Base-by-base conservation (phyloP, 139 green algal genomes). In the Chlorella sorokiniana region DNA sequence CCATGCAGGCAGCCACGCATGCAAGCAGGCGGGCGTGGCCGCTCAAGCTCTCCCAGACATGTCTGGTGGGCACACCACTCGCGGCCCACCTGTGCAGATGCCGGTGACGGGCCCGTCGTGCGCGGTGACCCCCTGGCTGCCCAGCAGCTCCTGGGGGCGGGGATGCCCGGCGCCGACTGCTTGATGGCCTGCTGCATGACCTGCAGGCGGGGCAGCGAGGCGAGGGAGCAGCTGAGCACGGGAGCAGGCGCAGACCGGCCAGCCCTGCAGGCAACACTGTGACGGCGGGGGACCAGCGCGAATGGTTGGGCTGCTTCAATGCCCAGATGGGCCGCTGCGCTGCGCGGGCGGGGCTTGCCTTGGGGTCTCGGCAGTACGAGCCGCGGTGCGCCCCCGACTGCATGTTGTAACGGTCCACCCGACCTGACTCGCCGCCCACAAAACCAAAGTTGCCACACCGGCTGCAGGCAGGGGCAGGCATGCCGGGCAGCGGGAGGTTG, bases 371-470 rank as follows among this genome's bases (percentile, higher is more conserved):
- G 73, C 73, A 70, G 75, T 94, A 96, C 0, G 68, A 76, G 35
- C 95, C 94, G 27, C 95, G 81, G 87, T 97, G 93, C 38, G 95
- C 61, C 1, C 94, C 94, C 27, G 86, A 94, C 90, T 99, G 97
- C 91, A 99, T 89, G 92, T 99, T 99, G 90, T 97, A 99, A 4
- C 94, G 87, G 88, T 99, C 92, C 42, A 99, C 56, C 5, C 88
- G 90, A 0, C 97, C 97, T 1, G 33, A 81, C 3, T 78, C 86
- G 25, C 61, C 91, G 29, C 96, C 97, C 31, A 99, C 93, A 29
- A 99, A 56, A 0, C 88, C 97, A 88, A 97, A 99, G 90, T 99
- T 99, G 67, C 97, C 97, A 87, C 97, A 99, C 68, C 79, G 79
- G 85, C 86, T 95, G 54, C 73, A 52, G 37, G 23, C 25, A 22